A percentile compares a stretch with the other conserved stretches of the same genome.
Evolutionary conservation across 2,329 filamentous ascomycete genomes (phyloP).

Genomic region (Fusarium tjaetaba): DNA sequence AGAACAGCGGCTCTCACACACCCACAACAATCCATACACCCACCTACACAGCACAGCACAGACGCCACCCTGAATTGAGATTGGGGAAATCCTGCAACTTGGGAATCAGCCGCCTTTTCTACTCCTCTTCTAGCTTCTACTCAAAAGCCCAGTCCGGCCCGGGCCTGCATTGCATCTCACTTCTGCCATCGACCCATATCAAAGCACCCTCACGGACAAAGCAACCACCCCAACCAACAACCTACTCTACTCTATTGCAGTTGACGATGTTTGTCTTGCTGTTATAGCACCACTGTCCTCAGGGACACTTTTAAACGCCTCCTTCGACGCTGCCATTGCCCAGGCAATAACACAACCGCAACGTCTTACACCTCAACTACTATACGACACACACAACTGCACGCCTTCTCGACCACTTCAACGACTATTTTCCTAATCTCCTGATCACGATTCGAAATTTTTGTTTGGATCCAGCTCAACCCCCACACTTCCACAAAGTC

Average conservation of each 20-base stretch:
- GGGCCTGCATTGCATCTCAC: constrained; percentile 38
- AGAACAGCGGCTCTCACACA: constrained; percentile 26
- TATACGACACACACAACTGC: constrained; percentile 29
- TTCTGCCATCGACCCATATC: constrained; percentile 36
- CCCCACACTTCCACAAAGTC: constrained; percentile 24
- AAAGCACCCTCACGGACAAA: constrained; percentile 1
- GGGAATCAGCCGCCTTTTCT: constrained; percentile 36
- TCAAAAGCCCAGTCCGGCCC: constrained; percentile 43
- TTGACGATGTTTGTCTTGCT: constrained; percentile 48
- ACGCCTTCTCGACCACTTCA: background rate
- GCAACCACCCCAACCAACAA: constrained; percentile 1
- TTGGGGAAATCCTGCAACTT: constrained; percentile 38
- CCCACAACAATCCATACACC: constrained; percentile 27
- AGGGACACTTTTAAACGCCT: constrained; percentile 46
- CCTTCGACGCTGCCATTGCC: constrained; percentile 25
- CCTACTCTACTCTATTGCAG: constrained; percentile 25
- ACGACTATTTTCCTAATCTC: constrained; percentile 2
- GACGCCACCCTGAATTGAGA: constrained; percentile 38
- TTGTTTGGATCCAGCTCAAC: constrained; percentile 22
- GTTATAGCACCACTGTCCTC: constrained; percentile 53
- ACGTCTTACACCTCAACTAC: constrained; percentile 40
- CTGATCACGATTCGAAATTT: constrained; percentile 12
- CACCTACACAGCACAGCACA: constrained; percentile 24
- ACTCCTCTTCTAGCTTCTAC: constrained; percentile 37
- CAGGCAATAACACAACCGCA: constrained; percentile 10